These are phyloP conservation scores for Pyrenophora graminea DNA, from an alignment of 2,329 filamentous ascomycete species.

Conservation along the genomic window DNA sequence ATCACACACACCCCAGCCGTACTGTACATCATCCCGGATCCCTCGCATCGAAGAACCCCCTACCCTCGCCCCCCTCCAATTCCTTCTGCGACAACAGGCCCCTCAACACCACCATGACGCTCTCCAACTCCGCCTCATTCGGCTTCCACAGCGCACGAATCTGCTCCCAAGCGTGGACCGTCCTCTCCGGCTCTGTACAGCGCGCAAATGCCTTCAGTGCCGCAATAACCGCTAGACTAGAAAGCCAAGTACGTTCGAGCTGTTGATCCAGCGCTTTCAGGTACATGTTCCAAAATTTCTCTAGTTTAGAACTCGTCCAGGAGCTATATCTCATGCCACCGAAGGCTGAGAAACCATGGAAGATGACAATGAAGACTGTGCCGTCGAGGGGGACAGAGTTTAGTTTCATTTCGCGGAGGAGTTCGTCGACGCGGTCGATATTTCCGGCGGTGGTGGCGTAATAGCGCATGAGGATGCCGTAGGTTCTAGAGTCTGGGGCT, in stretches of 20 bases:
- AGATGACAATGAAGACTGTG: conserved; percentile 76
- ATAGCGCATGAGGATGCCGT: conserved; percentile 76
- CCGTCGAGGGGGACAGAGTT: conserved; percentile 70
- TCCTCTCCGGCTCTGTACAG: conserved; percentile 58
- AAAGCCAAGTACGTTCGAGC: conserved; percentile 36
- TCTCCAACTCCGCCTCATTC: conserved; percentile 40
- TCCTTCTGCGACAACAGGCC: conserved; percentile 20
- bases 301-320: conserved; percentile 74
- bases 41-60: too few species aligned
- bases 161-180: conserved; percentile 60
- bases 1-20: too few species aligned
- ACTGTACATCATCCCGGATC: too few species aligned
- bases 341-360: conserved; percentile 79
- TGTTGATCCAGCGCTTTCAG: conserved; percentile 24
- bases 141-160: conserved; percentile 47
- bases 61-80: too few species aligned
- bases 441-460: conserved; percentile 71
- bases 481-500: conserved; percentile 77
- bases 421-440: conserved; percentile 69
- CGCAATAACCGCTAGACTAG: conserved; percentile 29
- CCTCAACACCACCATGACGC: conserved; percentile 30
- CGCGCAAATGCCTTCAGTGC: conserved; percentile 63
- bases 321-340: conserved; percentile 67
- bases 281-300: conserved; percentile 45
- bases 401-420: conserved; percentile 79